These are phyloP conservation scores for Pelargonium citronellum DNA, from an alignment of 441 rosid species.

Conservation along the genomic window DNA sequence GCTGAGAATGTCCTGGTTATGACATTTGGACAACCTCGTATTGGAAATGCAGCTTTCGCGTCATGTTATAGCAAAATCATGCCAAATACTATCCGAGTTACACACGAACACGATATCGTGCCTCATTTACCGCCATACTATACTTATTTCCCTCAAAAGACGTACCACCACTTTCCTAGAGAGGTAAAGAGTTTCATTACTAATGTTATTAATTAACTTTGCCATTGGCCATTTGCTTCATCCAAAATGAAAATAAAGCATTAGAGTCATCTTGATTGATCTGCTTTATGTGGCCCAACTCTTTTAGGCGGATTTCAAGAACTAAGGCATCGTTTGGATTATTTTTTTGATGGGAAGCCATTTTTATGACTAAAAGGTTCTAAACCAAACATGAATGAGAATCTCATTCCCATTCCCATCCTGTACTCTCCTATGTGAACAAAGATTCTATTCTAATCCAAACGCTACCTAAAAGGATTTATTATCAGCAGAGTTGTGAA, in stretches of 20 bases:
- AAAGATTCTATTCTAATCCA: too few relatives aligned
- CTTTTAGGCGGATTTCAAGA: not conserved
- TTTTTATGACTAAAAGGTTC: too few relatives aligned
- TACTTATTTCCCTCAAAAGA: constrained; percentile 66
- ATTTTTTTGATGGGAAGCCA: too few relatives aligned
- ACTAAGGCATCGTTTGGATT: not conserved
- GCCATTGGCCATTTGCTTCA: not conserved
- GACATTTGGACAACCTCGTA: constrained; percentile 97
- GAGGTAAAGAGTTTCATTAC: constrained; percentile 49
- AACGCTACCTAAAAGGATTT: not conserved
- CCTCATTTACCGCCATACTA: constrained; percentile 95
- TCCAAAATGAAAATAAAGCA: not conserved
- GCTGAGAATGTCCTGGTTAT: constrained; percentile 61
- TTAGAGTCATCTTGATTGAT: not conserved
- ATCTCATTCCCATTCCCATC: too few relatives aligned
- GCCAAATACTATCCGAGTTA: constrained; percentile 65
- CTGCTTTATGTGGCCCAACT: not conserved
- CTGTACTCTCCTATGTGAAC: too few relatives aligned
- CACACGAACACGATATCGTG: constrained; percentile 74
- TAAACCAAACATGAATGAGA: too few relatives aligned
- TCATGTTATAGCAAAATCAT: constrained; percentile 59
- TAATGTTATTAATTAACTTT: constrained; percentile 7
- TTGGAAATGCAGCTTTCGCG: constrained; percentile 86
- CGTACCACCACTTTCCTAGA: constrained; percentile 92
- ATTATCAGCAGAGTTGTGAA: not conserved